Conservation (phyloP, 805 yeast species). For the Candida krabiensis region DNA sequence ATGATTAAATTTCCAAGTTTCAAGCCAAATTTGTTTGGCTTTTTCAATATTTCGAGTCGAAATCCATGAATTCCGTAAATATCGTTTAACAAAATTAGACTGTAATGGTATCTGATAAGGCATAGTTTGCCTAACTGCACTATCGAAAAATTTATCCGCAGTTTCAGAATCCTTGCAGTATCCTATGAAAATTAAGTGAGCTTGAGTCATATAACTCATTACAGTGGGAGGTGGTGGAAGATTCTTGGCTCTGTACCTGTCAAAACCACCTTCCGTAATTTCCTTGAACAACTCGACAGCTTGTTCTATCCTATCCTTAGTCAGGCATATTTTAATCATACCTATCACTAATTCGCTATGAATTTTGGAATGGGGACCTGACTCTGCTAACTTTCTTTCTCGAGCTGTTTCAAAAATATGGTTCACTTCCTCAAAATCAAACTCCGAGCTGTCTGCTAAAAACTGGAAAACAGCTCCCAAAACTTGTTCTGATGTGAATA, state of each 20-base stretch:
- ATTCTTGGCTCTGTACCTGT: slow-evolving; percentile 20
- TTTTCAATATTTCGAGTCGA: slow-evolving; percentile 55
- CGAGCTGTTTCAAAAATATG: slow-evolving; percentile 45
- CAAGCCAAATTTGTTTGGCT: slow-evolving; percentile 60
- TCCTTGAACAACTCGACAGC: slow-evolving; percentile 65
- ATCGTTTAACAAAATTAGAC: slow-evolving; percentile 67
- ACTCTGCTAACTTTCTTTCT: slow-evolving; percentile 24
- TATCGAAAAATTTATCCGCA: slow-evolving; percentile 71
- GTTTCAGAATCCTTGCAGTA: slow-evolving; percentile 68
- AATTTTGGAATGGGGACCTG: slow-evolving; percentile 9
- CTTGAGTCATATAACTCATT: slow-evolving; percentile 59
- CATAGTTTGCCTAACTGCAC: slow-evolving; percentile 62
- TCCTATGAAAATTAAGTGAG: slow-evolving; percentile 78
- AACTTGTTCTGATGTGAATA: slow-evolving; percentile 61
- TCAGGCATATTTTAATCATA: slow-evolving; percentile 69
- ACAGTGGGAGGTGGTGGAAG: slow-evolving; percentile 30
- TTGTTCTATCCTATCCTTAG: slow-evolving; percentile 58
- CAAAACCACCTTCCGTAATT: slow-evolving; percentile 50
- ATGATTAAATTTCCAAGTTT: slow-evolving; percentile 57
- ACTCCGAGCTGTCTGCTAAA: slow-evolving; percentile 57
- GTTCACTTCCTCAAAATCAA: slow-evolving; percentile 58
- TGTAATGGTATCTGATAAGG: slow-evolving; percentile 73
- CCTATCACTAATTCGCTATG: slow-evolving; percentile 58
- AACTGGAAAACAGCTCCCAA: slow-evolving; percentile 71
- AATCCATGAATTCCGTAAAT: slow-evolving; percentile 59